Base-by-base conservation (phyloP, 441 rosid genomes). In the Aquilaria agallochum region DNA sequence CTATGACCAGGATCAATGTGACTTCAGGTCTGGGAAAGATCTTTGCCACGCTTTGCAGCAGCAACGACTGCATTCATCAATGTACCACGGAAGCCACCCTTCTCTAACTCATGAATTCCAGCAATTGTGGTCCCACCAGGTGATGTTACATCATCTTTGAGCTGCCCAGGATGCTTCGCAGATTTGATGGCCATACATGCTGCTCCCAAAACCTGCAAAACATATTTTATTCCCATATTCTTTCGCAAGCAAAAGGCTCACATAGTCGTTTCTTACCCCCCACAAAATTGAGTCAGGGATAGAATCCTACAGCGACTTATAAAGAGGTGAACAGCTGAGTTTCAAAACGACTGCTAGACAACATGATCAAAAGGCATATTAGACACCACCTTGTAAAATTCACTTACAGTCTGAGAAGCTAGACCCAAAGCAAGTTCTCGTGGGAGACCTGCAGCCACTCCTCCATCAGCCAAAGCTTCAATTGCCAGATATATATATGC, bases 381-480 rank as follows among this genome's bases (percentile, higher is more conserved):
- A 49, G 52, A 50, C 31, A 31, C 62, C 10, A 55, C 30, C 11
- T 5, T 11, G 36, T 50, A 33, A 42, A 34, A 30, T 9, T 11
- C 32, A 72, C 96, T 82, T 63, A 91, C 99, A 40, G 96, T 89
- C 69, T 91, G 97, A 63, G 97, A 82, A 69, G 99, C 97, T 59
- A 91, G 83, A 68, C 88, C 71, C 45, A 86, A n/a, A 4, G 97
- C 96, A 40, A 94, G 96, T 27, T 94, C 96, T 65, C 97, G 87
- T 0, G 99, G 97, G 62, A 94, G 73, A 68, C 97, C 96, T 51
- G 96, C 97, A 68, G 99, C 96, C 33, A 91, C 97, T 60, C 95
- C 99, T 64, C 97, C 99, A 78, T 91, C 96, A 53, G 96, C 96
- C 74, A 94, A 74, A 63, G 99, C 96, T 82, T 94, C 97, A 67